Evolutionary conservation across 2,329 filamentous ascomycete species (phyloP).

Genomic region (Fusarium sp.): DNA sequence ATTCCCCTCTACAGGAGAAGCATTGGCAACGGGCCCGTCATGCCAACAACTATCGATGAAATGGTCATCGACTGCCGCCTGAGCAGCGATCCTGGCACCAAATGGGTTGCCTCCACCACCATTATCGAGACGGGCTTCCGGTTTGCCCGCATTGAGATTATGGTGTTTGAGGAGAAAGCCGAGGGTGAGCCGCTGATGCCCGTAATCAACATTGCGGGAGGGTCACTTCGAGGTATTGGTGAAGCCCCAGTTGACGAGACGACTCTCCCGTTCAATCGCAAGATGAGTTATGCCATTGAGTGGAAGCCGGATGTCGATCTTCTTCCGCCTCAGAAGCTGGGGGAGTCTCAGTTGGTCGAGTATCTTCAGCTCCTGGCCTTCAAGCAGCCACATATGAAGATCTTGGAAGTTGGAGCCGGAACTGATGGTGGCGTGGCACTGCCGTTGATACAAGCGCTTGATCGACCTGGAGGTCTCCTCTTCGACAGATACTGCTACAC

Average conservation of each 20-base stretch:
- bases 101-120: conserved; percentile 18
- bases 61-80: conserved; percentile 14
- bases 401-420: conserved; percentile 13
- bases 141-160: conserved; percentile 20
- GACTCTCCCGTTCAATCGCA: conserved; percentile 16
- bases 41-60: conserved; percentile 27
- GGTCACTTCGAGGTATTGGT: conserved; percentile 18
- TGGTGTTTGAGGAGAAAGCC: conserved; percentile 14
- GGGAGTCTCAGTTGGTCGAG: not conserved
- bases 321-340: not conserved
- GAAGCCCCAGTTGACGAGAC: conserved; percentile 17
- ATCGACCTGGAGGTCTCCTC: conserved; percentile 6
- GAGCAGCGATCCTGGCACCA: conserved; percentile 15
- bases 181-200: conserved; percentile 2
- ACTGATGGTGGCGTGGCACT: not conserved
- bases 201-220: conserved; percentile 8
- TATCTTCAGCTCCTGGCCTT: conserved; percentile 21
- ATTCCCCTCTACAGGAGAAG: conserved; percentile 14
- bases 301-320: conserved; percentile 21
- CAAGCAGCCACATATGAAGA: conserved; percentile 26
- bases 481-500: conserved; percentile 20
- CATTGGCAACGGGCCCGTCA: conserved; percentile 22
- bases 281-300: conserved; percentile 22
- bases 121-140: conserved; percentile 15
- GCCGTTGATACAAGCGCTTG: conserved; percentile 13